Base-by-base conservation (phyloP, 805 yeast species). In the Candida tallmaniae region DNA sequence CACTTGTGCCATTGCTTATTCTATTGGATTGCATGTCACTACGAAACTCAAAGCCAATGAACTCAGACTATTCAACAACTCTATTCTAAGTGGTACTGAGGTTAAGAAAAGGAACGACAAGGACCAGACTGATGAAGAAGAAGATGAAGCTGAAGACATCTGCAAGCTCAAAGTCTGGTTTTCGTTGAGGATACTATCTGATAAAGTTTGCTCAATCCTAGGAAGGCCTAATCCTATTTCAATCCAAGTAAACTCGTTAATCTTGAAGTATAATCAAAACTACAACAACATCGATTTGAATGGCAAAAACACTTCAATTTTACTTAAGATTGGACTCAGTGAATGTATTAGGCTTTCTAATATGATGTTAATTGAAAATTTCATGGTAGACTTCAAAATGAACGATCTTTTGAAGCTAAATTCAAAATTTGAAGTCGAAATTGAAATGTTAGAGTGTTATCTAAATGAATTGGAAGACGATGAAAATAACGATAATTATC, bases 141-240 rank as follows among this genome's bases (percentile, higher is more conserved):
- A 55, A 29, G 62, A 59, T 26, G 65, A 66, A 33, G 64, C 59
- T 14, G 49, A 48, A 18, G 62, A 62, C 35, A 39, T 60, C 5
- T 47, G 46, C 17, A 58, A 71, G 34, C 60, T 70, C 12, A 62
- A 73, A 28, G 58, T 71, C 5, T 74, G 78, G 76, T 68, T 71
- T 37, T 73, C 73, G 2, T 58, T 73, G 35, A 67, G 70, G 41
- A 62, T 68, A 39, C 53, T 70, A 17, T 56, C 68, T n/a, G 70
- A 74, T 2, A 72, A 70, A 23, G 45, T 70, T 13, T 72, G 78
- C 45, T 68, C 76, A 0, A 67, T 72, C 11, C 53, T 73, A 17
- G 78, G 78, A 6, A 56, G 78, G 41, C 78, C 78, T 3, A 73
- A 72, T 41, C 79, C 79, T 1, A 73, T 74, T 7, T 66, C 75